These are phyloP conservation scores for Blastobotrys parvus DNA, from an alignment of 805 yeast genomes.

Conservation along the genomic window DNA sequence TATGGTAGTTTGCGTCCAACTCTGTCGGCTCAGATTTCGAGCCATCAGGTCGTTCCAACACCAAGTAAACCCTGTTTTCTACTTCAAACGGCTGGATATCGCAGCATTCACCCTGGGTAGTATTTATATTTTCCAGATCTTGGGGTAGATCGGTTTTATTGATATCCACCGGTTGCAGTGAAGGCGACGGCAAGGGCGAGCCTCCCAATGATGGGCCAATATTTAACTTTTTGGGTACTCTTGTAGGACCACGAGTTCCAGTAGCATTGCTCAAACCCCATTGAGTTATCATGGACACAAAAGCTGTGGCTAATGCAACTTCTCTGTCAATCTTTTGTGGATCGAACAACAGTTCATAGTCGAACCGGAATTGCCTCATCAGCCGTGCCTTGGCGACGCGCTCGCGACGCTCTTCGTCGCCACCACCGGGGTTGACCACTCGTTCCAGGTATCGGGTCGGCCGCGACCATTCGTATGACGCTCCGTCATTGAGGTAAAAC, in stretches of 20 bases:
- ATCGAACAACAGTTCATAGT: constrained; percentile 50
- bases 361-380: constrained; percentile 51
- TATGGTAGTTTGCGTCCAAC: not conserved
- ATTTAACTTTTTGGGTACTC: constrained; percentile 14
- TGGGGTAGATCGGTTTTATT: not conserved
- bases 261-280: constrained; percentile 53
- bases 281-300: constrained; percentile 56
- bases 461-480: constrained; percentile 48
- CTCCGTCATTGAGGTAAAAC: constrained; percentile 46
- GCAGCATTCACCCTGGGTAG: too few species aligned
- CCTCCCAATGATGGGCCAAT: not conserved
- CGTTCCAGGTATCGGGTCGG: constrained; percentile 44
- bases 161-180: not conserved
- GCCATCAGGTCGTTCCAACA: constrained; percentile 3
- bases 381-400: constrained; percentile 48
- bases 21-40: not conserved
- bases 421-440: constrained; percentile 47
- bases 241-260: constrained; percentile 47
- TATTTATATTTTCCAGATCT: too few species aligned
- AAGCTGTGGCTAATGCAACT: constrained; percentile 51
- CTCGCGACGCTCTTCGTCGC: constrained; percentile 45
- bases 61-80: constrained; percentile 9
- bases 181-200: too few species aligned
- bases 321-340: constrained; percentile 40
- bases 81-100: not conserved